phyloP scores from a whole-genome alignment of 257 asterid species.

The Misopates orontium region DNA sequence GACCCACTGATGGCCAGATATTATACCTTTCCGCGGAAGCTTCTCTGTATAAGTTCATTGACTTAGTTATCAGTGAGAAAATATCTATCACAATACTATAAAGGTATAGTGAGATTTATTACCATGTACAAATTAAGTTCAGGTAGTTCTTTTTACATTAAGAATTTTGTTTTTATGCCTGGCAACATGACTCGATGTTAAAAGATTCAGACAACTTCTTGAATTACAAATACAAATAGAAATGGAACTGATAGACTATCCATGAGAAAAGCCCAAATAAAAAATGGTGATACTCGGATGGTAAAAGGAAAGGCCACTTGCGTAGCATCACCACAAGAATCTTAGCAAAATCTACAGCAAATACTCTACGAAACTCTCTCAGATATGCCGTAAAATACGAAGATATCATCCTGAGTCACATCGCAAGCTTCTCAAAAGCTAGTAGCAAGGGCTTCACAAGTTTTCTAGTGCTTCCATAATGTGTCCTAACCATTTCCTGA shows the following conservation, averaged over 20 bases:
- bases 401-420: background rate
- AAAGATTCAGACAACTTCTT: background rate
- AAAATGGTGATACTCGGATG: conserved; percentile 1
- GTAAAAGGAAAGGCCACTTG: background rate
- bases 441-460: conserved; percentile 8
- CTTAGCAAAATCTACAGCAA: conserved; percentile 8
- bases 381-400: background rate
- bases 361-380: background rate
- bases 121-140: background rate
- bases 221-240: conserved; percentile 4
- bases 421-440: conserved; percentile 2
- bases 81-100: background rate
- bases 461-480: background rate
- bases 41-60: background rate
- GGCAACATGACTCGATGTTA: background rate
- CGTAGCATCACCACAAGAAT: background rate
- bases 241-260: background rate
- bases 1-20: background rate
- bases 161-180: too few relatives aligned
- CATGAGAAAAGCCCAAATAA: background rate
- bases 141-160: background rate
- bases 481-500: background rate
- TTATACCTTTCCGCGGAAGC: background rate
- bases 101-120: background rate
- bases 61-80: background rate